Conservation (phyloP, 129 eudicot species). For the Pittosporum tobira region DNA sequence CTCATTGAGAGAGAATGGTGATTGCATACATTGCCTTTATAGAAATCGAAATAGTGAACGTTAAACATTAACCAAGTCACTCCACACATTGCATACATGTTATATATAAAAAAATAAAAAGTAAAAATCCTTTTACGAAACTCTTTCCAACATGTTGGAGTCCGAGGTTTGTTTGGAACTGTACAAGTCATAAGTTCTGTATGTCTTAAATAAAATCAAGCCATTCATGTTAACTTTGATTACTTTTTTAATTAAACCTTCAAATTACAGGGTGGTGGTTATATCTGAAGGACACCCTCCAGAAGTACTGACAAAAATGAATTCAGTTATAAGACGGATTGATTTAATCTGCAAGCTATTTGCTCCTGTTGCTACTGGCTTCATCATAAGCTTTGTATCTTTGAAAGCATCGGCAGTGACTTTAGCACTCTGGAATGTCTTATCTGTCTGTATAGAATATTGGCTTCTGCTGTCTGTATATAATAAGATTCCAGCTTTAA, state of each 20-base stretch:
- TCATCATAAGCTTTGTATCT: slow-evolving; percentile 81
- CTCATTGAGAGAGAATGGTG: slow-evolving; percentile 97
- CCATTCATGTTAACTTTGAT: not conserved
- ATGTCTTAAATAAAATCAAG: not conserved
- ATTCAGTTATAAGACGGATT: slow-evolving; percentile 70
- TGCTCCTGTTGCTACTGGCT: slow-evolving; percentile 79
- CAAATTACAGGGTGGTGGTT: slow-evolving; percentile 71
- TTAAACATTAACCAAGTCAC: not conserved
- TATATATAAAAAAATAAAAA: no score
- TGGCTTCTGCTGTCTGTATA: slow-evolving; percentile 82
- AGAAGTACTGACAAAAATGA: slow-evolving; percentile 50
- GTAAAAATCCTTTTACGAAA: not conserved
- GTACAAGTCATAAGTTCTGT: not conserved
- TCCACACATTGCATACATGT: no score
- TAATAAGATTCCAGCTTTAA: slow-evolving; percentile 58
- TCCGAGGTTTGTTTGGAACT: not conserved
- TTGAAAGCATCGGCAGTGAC: slow-evolving; percentile 63
- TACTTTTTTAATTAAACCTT: not conserved
- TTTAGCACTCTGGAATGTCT: slow-evolving; percentile 56
- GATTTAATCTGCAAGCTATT: slow-evolving; percentile 71
- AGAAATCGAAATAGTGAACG: no score
- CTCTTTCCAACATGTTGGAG: not conserved
- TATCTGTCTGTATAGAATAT: slow-evolving; percentile 67
- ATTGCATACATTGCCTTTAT: not conserved
- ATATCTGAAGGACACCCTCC: slow-evolving; percentile 79